A percentile compares a stretch with the other conserved stretches of the same genome.
Conservation (phyloP, 2,329 filamentous ascomycete genomes). For the Colletotrichum eleusines region DNA sequence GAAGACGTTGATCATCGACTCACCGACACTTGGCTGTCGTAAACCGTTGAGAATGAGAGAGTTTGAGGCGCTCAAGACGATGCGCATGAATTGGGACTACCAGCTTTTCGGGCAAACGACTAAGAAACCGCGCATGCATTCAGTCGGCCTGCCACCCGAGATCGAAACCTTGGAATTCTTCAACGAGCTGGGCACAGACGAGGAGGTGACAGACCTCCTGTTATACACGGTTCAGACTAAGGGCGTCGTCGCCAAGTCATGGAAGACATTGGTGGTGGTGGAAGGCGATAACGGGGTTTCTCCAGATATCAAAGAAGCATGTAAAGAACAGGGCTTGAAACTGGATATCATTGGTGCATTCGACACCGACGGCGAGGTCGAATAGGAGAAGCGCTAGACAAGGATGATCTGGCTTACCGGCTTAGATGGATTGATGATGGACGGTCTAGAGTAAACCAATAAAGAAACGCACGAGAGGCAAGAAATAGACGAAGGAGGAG, state of each 20-base stretch:
- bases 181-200: slow-evolving; percentile 59
- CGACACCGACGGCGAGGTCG: slow-evolving; percentile 37
- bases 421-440: neutral
- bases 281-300: slow-evolving; percentile 52
- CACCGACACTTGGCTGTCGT: slow-evolving; percentile 54
- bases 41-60: slow-evolving; percentile 58
- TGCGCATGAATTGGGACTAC: slow-evolving; percentile 61
- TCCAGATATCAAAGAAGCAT: slow-evolving; percentile 51
- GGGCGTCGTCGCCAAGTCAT: slow-evolving; percentile 52
- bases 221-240: slow-evolving; percentile 56
- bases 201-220: slow-evolving; percentile 60
- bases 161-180: slow-evolving; percentile 61
- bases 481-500: neutral
- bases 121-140: slow-evolving; percentile 59
- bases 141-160: slow-evolving; percentile 60
- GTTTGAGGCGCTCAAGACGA: slow-evolving; percentile 55
- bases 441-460: neutral
- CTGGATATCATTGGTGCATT: slow-evolving; percentile 51
- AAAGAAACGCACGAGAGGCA: neutral
- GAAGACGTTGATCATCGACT: slow-evolving; percentile 60
- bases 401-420: neutral
- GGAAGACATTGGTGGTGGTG: slow-evolving; percentile 54
- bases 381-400: neutral
- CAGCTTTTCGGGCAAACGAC: slow-evolving; percentile 61
- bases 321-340: slow-evolving; percentile 49